phyloP scores from a whole-genome alignment of 148 eudicot species.

The Persicaria tinctoria region DNA sequence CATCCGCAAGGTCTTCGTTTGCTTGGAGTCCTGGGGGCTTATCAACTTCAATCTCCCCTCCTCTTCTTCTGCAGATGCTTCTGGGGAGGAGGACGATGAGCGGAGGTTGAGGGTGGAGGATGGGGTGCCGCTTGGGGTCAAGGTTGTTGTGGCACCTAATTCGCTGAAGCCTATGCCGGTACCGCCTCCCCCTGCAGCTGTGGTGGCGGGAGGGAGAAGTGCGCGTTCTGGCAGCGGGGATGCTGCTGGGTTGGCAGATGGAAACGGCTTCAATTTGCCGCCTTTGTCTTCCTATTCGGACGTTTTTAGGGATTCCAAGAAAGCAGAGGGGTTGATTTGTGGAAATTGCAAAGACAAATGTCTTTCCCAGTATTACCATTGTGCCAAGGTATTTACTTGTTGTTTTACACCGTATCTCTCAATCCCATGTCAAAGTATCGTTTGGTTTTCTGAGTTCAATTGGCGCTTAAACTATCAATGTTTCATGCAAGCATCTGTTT shows the following conservation, averaged over 20 bases:
- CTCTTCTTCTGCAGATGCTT: constrained; percentile 13
- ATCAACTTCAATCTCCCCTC: constrained; percentile 42
- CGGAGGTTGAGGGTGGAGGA: constrained; percentile 68
- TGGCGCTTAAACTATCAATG: background rate
- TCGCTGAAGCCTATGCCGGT: constrained; percentile 46
- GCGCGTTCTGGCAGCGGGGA: constrained; percentile 10
- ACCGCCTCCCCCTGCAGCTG: constrained; percentile 24
- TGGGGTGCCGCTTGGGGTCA: constrained; percentile 77
- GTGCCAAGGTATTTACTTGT: constrained; percentile 46
- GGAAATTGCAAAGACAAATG: constrained; percentile 58
- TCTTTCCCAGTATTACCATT: constrained; percentile 47
- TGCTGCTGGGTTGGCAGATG: constrained; percentile 23
- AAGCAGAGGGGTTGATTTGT: constrained; percentile 36
- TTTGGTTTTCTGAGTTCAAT: constrained; percentile 5
- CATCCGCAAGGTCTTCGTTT: constrained; percentile 62
- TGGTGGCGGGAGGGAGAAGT: background rate
- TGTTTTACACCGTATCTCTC: background rate
- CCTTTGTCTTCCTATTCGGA: constrained; percentile 70
- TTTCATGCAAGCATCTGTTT: background rate
- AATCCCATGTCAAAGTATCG: background rate
- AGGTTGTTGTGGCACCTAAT: constrained; percentile 70
- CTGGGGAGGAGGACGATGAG: constrained; percentile 24
- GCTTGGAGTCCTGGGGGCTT: constrained; percentile 71
- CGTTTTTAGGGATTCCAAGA: constrained; percentile 37
- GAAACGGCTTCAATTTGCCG: constrained; percentile 41